A percentile compares a stretch with the other conserved stretches of the same genome.
Evolutionary conservation across 2,329 filamentous ascomycete genomes (phyloP).

Genomic region (Macrophomina pseudophaseolina): DNA sequence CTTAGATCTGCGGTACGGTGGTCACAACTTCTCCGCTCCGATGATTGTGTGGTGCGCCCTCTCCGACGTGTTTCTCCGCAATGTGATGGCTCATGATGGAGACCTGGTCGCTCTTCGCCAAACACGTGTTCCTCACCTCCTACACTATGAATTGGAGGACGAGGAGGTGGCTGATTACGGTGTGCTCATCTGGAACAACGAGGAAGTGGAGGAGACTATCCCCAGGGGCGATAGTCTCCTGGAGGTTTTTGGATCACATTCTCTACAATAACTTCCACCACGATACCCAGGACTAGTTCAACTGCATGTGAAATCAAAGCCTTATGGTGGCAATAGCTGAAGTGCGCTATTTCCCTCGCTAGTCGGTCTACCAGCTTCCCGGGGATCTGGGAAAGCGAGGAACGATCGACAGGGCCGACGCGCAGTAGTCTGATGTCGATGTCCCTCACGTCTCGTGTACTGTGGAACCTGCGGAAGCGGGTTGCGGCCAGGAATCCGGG

Average conservation of each 20-base stretch:
- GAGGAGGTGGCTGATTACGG: background rate
- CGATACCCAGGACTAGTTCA: background rate
- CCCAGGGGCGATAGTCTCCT: background rate
- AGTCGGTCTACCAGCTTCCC: background rate
- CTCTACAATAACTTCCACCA: background rate
- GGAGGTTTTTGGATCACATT: background rate
- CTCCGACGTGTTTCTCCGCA: background rate
- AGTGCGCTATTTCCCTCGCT: background rate
- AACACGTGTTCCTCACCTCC: background rate
- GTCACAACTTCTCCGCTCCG: slow-evolving; percentile 6
- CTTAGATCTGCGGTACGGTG: slow-evolving; percentile 6
- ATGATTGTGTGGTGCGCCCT: slow-evolving; percentile 1
- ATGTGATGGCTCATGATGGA: background rate
- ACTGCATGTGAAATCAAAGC: background rate
- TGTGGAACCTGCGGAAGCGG: background rate
- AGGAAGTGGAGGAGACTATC: background rate
- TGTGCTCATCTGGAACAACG: background rate
- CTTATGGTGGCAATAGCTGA: background rate
- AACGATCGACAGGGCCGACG: slow-evolving; percentile 1
- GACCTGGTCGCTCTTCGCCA: background rate
- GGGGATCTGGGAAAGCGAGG: background rate
- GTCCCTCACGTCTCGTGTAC: slow-evolving; percentile 4
- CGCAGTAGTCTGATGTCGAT: background rate
- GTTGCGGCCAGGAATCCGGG: background rate
- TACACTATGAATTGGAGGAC: background rate